Percentiles rank a stretch among this genome's conserved stretches.
Conservation (phyloP, 2,329 filamentous ascomycete species). For the Xylaria sp. region DNA sequence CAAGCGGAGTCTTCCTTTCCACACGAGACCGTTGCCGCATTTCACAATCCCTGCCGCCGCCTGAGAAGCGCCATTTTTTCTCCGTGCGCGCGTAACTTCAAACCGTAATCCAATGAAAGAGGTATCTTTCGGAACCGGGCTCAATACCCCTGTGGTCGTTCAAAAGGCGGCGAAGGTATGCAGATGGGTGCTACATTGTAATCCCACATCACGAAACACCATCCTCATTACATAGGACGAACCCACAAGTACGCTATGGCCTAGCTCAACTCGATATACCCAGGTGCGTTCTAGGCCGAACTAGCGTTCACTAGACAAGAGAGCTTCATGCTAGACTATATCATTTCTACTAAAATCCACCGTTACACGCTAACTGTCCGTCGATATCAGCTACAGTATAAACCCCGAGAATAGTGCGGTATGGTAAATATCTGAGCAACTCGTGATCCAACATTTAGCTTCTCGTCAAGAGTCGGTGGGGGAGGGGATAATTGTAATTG, state of each 20-base stretch:
- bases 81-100: neutral
- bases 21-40: constrained; percentile 21
- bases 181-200: neutral
- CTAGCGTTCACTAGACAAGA: constrained; percentile 19
- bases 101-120: neutral
- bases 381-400: neutral
- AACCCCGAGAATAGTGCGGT: neutral
- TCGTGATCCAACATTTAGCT: constrained; percentile 1
- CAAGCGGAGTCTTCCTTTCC: constrained; percentile 2
- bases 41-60: neutral
- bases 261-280: neutral
- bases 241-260: neutral
- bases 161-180: neutral
- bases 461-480: neutral
- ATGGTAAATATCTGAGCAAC: neutral
- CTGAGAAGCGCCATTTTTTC: neutral
- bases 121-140: neutral
- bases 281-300: constrained; percentile 10
- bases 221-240: neutral
- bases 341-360: neutral
- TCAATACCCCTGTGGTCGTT: neutral
- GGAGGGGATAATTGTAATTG: neutral
- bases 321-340: constrained; percentile 7
- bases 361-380: neutral
- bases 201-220: constrained; percentile 5